Evolutionary conservation across 768 basidiomycete genomes (phyloP), one percentile per base, ranked within the genome.

Genomic region (Imleria badia): DNA sequence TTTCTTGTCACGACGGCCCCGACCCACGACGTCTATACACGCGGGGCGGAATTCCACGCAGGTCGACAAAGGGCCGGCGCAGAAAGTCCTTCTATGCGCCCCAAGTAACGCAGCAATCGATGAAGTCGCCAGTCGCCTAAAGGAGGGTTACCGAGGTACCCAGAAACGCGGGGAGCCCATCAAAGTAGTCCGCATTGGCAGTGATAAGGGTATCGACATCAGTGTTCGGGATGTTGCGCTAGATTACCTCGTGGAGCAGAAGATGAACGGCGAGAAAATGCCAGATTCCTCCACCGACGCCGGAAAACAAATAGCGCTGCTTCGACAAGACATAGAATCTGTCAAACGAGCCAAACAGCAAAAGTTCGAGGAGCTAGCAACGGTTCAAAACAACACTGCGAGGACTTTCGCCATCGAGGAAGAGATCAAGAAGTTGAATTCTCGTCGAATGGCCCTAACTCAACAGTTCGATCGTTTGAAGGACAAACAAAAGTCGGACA

Each of bases 71-170:
- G 70, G 44, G 61, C 73, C 80, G 1, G 74, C 79, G 14, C 84
- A 88, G 55, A 89, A 89, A 66, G 77, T 98, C 40, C 80, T 99
- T 17, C 78, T 99, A 35, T 99, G 97, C 65, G 97, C 97, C 0
- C 97, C 97, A 2, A 95, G 92, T 73, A 99, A 99, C 71, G 97
- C 97, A 17, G 97, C 97, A 23, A 95, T 99, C 38, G 95, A 99
- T 65, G 97, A 99, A 75, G 86, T 99, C 17, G 91, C 92, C 8
- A 81, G 83, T 62, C 87, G 97, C 38, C 74, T 99, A 45, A 91
- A 89, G 66, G 85, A 89, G 48, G 85, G 89, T n/a, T 82, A 85
- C 43, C 78, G 83, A 51, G 78, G 81, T 26, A 70, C 82, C 22
- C 75, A 79, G 33, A 85, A 82, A 42, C 73, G 73, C 45, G 72